A percentile compares a stretch with the other conserved stretches of the same genome.
phyloP scores from a whole-genome alignment of 2,329 filamentous ascomycete genomes.

The Fusarium brevicatenulatum region DNA sequence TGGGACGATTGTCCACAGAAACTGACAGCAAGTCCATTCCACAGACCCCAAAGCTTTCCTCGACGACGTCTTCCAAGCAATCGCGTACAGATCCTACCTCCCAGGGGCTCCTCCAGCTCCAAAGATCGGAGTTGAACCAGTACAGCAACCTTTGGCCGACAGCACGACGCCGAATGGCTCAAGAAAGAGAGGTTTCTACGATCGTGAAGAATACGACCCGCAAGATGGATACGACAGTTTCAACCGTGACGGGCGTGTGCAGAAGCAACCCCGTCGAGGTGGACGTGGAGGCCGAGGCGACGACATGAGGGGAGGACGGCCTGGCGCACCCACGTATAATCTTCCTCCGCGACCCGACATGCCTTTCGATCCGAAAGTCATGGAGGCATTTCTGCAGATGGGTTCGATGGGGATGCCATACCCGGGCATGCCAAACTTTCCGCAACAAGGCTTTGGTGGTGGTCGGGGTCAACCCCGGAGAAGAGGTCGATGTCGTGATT shows the following conservation, averaged over 20 bases:
- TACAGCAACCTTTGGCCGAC: constrained; percentile 34
- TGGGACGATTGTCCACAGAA: not conserved
- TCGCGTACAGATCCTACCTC: constrained; percentile 70
- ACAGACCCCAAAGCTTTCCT: constrained; percentile 65
- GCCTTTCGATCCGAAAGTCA: constrained; percentile 67
- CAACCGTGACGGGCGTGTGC: constrained; percentile 54
- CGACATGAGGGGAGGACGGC: constrained; percentile 35
- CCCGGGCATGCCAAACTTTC: constrained; percentile 53
- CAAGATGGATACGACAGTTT: constrained; percentile 41
- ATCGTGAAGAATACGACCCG: constrained; percentile 36
- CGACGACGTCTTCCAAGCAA: constrained; percentile 74
- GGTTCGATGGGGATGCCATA: constrained; percentile 64
- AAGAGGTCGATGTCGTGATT: constrained; percentile 71
- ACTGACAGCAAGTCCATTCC: constrained; percentile 12
- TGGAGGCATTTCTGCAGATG: constrained; percentile 71
- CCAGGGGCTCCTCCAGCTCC: constrained; percentile 62
- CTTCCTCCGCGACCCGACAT: constrained; percentile 42
- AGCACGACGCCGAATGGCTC: constrained; percentile 35
- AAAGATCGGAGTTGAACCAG: constrained; percentile 22
- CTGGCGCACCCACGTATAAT: constrained; percentile 23
- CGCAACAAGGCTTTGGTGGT: constrained; percentile 43
- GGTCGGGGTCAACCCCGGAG: constrained; percentile 47
- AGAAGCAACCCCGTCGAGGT: constrained; percentile 70
- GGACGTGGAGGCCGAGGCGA: constrained; percentile 48
- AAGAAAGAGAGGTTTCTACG: constrained; percentile 52